A percentile compares a stretch with the other conserved stretches of the same genome.
Evolutionary conservation across 129 eudicot genomes (phyloP).

Genomic region (Chrysanthemum lavandulifolium): DNA sequence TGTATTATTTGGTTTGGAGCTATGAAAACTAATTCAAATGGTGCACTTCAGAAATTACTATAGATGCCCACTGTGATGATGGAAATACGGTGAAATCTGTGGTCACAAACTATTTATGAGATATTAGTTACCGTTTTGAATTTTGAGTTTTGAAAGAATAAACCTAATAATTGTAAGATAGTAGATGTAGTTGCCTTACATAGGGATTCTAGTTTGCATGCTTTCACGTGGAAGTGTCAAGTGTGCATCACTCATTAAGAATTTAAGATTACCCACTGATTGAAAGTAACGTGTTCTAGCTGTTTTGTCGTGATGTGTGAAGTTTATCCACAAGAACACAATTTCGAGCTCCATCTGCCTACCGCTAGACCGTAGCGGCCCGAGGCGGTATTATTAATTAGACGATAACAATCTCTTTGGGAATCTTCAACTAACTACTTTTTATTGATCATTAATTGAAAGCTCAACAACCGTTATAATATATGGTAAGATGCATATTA

Average conservation of each 20-base stretch:
- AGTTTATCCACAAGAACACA: background rate
- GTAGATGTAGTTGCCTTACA: constrained; percentile 11
- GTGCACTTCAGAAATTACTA: background rate
- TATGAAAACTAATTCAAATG: background rate
- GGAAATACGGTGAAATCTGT: constrained; percentile 4
- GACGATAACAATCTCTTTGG: constrained; percentile 18
- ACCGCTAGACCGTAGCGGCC: background rate
- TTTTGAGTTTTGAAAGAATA: background rate
- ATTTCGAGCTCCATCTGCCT: background rate
- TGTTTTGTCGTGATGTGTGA: background rate
- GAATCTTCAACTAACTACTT: background rate
- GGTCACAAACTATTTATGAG: background rate
- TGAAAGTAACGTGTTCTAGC: background rate
- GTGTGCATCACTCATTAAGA: background rate
- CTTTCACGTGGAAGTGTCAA: background rate
- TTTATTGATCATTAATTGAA: constrained; percentile 3
- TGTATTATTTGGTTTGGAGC: background rate
- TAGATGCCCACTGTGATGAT: background rate
- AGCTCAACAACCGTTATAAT: constrained; percentile 4
- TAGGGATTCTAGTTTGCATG: constrained; percentile 3
- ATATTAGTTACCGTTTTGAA: background rate
- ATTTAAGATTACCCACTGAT: background rate
- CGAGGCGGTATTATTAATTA: constrained; percentile 3
- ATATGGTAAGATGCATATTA: background rate
- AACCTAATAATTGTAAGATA: background rate